Conservation (phyloP, 352 stramenopile genomes). For the Globisporangium middletonii region DNA sequence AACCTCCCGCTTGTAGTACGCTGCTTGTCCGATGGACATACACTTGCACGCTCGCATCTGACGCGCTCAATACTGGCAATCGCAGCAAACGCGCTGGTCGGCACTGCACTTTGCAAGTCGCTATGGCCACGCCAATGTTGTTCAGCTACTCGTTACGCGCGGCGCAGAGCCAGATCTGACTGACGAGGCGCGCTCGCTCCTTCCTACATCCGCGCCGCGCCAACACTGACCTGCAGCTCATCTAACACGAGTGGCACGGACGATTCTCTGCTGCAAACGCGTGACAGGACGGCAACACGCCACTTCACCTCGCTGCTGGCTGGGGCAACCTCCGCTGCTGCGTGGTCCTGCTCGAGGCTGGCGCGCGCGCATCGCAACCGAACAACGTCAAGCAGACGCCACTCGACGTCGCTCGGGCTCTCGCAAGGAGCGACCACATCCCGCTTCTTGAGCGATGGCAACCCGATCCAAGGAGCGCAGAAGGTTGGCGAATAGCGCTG, state of each 20-base stretch:
- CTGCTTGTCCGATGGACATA: not conserved
- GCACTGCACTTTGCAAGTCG: slow-evolving; percentile 57
- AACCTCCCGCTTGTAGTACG: too few relatives aligned
- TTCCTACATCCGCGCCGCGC: not conserved
- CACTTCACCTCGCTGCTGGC: slow-evolving; percentile 59
- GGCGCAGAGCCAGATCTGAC: slow-evolving; percentile 37
- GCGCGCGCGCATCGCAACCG: slow-evolving; percentile 16
- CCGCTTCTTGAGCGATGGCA: slow-evolving; percentile 47
- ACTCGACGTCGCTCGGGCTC: slow-evolving; percentile 26
- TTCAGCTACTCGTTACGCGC: slow-evolving; percentile 40
- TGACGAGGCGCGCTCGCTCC: slow-evolving; percentile 28
- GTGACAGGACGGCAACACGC: slow-evolving; percentile 55
- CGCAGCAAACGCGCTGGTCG: slow-evolving; percentile 48
- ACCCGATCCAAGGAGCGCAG: slow-evolving; percentile 22
- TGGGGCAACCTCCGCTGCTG: slow-evolving; percentile 55
- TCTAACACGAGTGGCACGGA: too few relatives aligned
- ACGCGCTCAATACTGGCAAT: not conserved
- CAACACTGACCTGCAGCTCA: not conserved
- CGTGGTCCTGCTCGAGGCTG: slow-evolving; percentile 51
- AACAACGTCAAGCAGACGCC: slow-evolving; percentile 36
- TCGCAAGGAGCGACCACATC: slow-evolving; percentile 32
- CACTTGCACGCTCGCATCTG: not conserved
- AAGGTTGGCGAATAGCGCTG: slow-evolving; percentile 24
- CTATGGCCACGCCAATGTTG: slow-evolving; percentile 38
- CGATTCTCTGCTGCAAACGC: not conserved